phyloP scores from a whole-genome alignment of 148 eudicot genomes.

The Camellia lanceoleosa region DNA sequence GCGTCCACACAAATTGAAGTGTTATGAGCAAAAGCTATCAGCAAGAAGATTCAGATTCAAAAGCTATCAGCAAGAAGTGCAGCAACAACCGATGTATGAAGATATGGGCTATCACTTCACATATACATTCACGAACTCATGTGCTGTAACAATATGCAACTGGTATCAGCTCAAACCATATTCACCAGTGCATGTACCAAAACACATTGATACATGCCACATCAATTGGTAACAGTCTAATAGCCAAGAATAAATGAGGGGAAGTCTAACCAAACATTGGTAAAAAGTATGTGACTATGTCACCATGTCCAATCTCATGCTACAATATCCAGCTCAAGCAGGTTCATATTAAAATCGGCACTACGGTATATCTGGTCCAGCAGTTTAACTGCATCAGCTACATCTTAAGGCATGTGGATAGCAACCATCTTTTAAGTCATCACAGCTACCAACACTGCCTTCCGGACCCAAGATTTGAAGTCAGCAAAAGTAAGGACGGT shows the following conservation, averaged over 20 bases:
- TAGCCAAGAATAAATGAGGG: background rate
- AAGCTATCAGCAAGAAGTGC: conserved; percentile 19
- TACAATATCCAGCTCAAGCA: background rate
- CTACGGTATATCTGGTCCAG: conserved; percentile 5
- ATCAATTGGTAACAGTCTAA: conserved; percentile 5
- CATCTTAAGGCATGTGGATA: conserved; percentile 10
- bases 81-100: conserved; percentile 27
- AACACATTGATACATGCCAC: conserved; percentile 7
- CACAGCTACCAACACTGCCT: conserved; percentile 21
- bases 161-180: conserved; percentile 29
- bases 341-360: conserved; percentile 10
- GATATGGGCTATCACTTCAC: conserved; percentile 31
- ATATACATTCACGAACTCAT: conserved; percentile 45
- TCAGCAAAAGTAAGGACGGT: conserved; percentile 3
- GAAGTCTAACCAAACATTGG: background rate
- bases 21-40: conserved; percentile 13
- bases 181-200: conserved; percentile 5
- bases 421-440: conserved; percentile 22
- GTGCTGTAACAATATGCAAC: conserved; percentile 42
- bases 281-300: background rate
- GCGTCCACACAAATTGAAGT: background rate
- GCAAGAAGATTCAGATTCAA: conserved; percentile 18
- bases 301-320: conserved; percentile 1
- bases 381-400: conserved; percentile 19
- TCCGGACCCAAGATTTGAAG: conserved; percentile 1